These are phyloP conservation scores for Brasilioporus rufonigricans DNA, from an alignment of 768 basidiomycete species.

Conservation along the genomic window DNA sequence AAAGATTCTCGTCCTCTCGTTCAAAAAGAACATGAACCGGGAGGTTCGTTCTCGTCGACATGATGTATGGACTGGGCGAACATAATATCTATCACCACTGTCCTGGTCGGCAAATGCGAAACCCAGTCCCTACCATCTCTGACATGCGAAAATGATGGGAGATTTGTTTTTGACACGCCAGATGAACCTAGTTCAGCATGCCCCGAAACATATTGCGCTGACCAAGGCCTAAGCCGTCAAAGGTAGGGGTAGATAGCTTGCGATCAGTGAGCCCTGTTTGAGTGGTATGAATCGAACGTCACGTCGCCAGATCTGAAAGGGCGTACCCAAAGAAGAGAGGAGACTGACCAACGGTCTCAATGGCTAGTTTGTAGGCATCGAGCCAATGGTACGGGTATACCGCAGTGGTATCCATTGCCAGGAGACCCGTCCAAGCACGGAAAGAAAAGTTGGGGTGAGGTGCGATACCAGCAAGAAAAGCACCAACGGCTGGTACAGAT, in stretches of 20 bases:
- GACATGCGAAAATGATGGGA: too few relatives aligned
- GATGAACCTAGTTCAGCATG: too few relatives aligned
- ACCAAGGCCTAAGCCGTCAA: neutral
- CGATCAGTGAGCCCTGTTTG: neutral
- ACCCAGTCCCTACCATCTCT: too few relatives aligned
- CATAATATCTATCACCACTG: too few relatives aligned
- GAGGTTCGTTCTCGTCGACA: too few relatives aligned
- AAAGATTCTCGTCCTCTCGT: too few relatives aligned
- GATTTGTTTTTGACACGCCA: neutral
- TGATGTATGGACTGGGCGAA: too few relatives aligned
- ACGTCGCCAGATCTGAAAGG: neutral
- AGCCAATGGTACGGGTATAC: neutral
- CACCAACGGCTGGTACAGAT: neutral
- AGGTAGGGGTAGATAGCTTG: too few relatives aligned
- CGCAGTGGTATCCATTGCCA: too few relatives aligned
- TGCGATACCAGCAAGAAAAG: neutral
- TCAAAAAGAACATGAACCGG: too few relatives aligned
- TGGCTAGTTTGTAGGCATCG: neutral
- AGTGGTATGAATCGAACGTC: neutral
- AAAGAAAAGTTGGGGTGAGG: neutral
- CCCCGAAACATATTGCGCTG: too few relatives aligned
- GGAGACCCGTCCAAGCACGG: neutral
- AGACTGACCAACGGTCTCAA: neutral
- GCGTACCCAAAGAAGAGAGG: neutral
- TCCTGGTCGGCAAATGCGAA: too few relatives aligned